Base-by-base conservation (phyloP, 1,284 basidiomycete genomes). In the Laetiporus sulphureus region DNA sequence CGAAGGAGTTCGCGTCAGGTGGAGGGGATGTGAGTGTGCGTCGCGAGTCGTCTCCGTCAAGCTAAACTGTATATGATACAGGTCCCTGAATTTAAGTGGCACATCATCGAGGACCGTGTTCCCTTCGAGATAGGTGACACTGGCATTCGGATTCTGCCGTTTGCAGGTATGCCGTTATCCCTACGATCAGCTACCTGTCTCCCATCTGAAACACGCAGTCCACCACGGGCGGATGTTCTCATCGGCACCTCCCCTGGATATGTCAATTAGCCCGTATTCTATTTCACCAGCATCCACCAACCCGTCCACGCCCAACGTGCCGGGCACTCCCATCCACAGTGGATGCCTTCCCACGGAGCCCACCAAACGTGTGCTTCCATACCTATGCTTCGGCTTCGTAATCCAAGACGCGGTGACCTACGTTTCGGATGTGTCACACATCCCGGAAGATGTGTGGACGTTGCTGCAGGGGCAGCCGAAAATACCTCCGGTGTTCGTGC, bases 31-130 rank as follows among this genome's bases (percentile, higher is more conserved):
- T 86, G 52, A 53, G 73, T 38, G 34, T 40, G n/a, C 20, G 5
- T n/a, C 5, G 6, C 12, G 18, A 19, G 12, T 30, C 38, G 22
- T 30, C 27, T 12, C 25, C 4, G 5, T 21, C 27, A 29, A 88
- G n/a, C n/a, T n/a, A n/a, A n/a, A n/a, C n/a, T n/a, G n/a, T n/a
- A n/a, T n/a, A n/a, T n/a, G n/a, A n/a, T n/a, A n/a, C n/a, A n/a
- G 83, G 77, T 88, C 20, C 83, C 84, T 3, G 75, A 81, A 47
- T 87, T 89, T 57, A 73, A 74, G 52, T 91, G 83, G 82, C 86
- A 89, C 52, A 77, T 87, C 40, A 79, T 90, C 50, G 69, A 75
- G 32, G 75, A 85, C 44, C 68, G 68, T 32, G 63, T 73, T 20
- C 69, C 78, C 2, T 85, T 89, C 49, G 72, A 83, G 42, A 72